Base-by-base conservation (phyloP, 345 rosid genomes). In the Syzygium aromaticum region DNA sequence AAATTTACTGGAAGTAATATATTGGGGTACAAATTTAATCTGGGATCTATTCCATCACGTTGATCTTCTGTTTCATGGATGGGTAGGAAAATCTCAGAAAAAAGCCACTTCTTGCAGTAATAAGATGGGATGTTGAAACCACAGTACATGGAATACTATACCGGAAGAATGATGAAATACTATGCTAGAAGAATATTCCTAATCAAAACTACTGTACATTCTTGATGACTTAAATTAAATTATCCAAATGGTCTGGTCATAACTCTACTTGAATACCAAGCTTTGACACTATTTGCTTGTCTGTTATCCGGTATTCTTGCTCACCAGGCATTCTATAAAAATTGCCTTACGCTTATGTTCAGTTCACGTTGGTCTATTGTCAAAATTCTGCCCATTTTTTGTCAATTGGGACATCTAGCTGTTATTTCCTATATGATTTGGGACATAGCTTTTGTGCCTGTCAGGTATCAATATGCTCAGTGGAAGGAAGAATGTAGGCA, bases 401-500 rank as follows among this genome's bases (percentile, higher is more conserved):
- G 27, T 10, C 82, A 73, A 14, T 38, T 38, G 38, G 82, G 38
- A 73, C 49, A 73, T 73, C 27, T 38, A 33, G 10, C 27, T 19
- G 49, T 49, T 33, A 10, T 38, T 33, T 73, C 82, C 49, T 73
- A 19, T 38, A 19, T 38, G 11, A 73, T 73, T 19, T 73, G 82
- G 46, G 22, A 38, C 82, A 73, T 73, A 40, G 78, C 25, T 16
- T 67, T 17, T 67, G 78, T 49, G 27, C 7, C 84, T 78, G 91
- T 87, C 94, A 98, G 99, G 94, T 59, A 84, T 51, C 94, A 94
- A 89, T 96, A 98, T 92, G 90, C 90, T 57, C 87, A 87, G 77
- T 96, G 97, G 98, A 98, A 98, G 88, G 94, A 93, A 57, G 98
- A 92, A 85, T 97, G 99, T 86, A 85, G 89, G 16, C 89, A 92